Evolutionary conservation across 2,329 filamentous ascomycete species (phyloP).

Genomic region (Diaporthe capsici): DNA sequence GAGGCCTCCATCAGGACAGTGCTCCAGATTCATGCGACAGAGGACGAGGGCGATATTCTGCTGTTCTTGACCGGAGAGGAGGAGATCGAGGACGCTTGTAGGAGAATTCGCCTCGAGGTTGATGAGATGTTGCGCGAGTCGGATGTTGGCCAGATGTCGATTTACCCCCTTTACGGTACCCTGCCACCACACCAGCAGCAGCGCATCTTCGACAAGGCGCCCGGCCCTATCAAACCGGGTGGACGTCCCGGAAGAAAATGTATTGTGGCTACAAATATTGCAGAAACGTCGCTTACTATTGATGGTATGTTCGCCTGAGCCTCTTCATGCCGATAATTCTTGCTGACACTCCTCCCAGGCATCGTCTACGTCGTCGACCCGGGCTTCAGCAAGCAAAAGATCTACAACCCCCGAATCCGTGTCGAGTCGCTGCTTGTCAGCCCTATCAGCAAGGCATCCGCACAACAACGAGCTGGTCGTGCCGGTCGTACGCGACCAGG

Average conservation of each 20-base stretch:
- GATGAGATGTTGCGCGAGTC: conserved; percentile 94
- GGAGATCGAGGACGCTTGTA: conserved; percentile 96
- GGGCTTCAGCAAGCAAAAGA: conserved; percentile 99
- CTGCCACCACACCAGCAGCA: conserved; percentile 95
- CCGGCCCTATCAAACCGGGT: conserved; percentile 77
- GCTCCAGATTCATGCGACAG: conserved; percentile 94
- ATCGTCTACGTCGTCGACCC: conserved; percentile 99
- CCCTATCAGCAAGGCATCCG: conserved; percentile 97
- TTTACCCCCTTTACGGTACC: conserved; percentile 95
- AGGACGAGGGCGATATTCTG: conserved; percentile 92
- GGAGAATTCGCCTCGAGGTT: conserved; percentile 90
- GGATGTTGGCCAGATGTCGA: conserved; percentile 88
- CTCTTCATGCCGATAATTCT: neutral
- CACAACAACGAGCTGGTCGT: conserved; percentile 97
- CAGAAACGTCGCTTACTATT: conserved; percentile 96
- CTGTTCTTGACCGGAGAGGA: conserved; percentile 98
- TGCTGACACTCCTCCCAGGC: conserved; percentile 40
- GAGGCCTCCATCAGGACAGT: conserved; percentile 96
- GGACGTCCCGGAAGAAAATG: conserved; percentile 92
- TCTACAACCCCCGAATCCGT: conserved; percentile 96
- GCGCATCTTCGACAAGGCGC: conserved; percentile 92
- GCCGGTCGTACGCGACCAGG: conserved; percentile 97
- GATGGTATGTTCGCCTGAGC: conserved; percentile 72
- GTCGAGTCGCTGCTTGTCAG: conserved; percentile 98
- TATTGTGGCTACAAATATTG: conserved; percentile 97